A percentile compares a stretch with the other conserved stretches of the same genome.
phyloP scores from a whole-genome alignment of 306 rosid species.

The Vicia faba region DNA sequence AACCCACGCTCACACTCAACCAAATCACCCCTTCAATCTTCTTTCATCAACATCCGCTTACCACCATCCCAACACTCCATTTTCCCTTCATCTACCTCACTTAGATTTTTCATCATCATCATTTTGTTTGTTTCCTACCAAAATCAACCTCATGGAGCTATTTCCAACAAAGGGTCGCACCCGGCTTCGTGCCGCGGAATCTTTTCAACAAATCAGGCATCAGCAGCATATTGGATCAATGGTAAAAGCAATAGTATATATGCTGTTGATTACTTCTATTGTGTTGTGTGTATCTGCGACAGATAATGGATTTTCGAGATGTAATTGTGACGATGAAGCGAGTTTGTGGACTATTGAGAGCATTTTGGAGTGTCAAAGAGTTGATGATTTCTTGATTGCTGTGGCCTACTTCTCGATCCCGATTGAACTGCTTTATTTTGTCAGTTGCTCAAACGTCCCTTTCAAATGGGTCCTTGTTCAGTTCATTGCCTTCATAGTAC shows the following conservation, averaged over 20 bases:
- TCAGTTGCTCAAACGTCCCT: slow-evolving; percentile 96
- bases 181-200: slow-evolving; percentile 35
- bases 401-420: slow-evolving; percentile 99
- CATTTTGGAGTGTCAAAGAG: slow-evolving; percentile 91
- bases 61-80: neutral
- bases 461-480: slow-evolving; percentile 97
- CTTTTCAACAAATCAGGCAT: slow-evolving; percentile 25
- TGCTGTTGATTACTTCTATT: slow-evolving; percentile 60
- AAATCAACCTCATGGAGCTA: neutral
- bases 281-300: slow-evolving; percentile 57
- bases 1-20: no score
- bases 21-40: no score
- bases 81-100: slow-evolving; percentile 15
- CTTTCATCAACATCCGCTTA: no score
- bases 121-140: neutral
- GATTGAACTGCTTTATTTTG: slow-evolving; percentile 86
- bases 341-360: slow-evolving; percentile 86
- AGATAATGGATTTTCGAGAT: slow-evolving; percentile 67
- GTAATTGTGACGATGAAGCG: slow-evolving; percentile 95
- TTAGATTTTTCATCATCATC: neutral
- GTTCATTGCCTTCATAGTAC: slow-evolving; percentile 94
- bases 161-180: slow-evolving; percentile 25
- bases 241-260: slow-evolving; percentile 78
- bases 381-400: slow-evolving; percentile 94
- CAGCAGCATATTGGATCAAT: slow-evolving; percentile 64